Evolutionary conservation across 1,284 basidiomycete species (phyloP).

Genomic region (Sutorius eximius): DNA sequence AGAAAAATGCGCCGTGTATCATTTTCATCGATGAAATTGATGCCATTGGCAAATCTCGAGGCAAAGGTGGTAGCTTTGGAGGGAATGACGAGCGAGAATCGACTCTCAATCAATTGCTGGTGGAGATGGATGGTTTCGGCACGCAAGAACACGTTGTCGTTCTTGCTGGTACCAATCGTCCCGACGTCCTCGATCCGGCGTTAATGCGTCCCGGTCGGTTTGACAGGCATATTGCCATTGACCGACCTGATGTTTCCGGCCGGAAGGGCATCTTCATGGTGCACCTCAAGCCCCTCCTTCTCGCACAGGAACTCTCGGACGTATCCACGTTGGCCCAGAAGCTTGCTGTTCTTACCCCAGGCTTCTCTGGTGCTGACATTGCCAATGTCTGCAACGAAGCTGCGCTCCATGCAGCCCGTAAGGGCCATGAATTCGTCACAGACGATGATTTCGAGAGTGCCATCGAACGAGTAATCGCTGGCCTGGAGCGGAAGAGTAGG

Average conservation of each 20-base stretch:
- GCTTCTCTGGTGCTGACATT: constrained; percentile 98
- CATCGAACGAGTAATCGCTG: constrained; percentile 97
- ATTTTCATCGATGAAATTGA: constrained; percentile 99
- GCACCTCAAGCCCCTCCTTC: constrained; percentile 84
- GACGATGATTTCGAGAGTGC: constrained; percentile 94
- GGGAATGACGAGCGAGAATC: constrained; percentile 99
- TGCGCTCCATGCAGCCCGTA: constrained; percentile 91
- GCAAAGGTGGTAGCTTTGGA: constrained; percentile 86
- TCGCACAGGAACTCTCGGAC: constrained; percentile 60
- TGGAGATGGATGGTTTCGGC: constrained; percentile 99
- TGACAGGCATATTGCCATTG: constrained; percentile 95
- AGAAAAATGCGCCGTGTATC: constrained; percentile 98
- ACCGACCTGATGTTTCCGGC: constrained; percentile 92
- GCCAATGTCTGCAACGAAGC: constrained; percentile 99
- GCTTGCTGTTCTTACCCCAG: constrained; percentile 93
- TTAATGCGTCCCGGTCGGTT: constrained; percentile 97
- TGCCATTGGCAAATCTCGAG: constrained; percentile 95
- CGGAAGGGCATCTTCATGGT: constrained; percentile 94
- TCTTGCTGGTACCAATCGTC: constrained; percentile 94
- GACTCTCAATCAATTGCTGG: constrained; percentile 95
- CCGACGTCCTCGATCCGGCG: constrained; percentile 94
- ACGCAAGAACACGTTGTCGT: constrained; percentile 96
- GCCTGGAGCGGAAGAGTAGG: constrained; percentile 93
- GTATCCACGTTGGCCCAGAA: constrained; percentile 79
- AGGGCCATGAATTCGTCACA: constrained; percentile 75